Percentiles rank a stretch among this genome's conserved stretches.
Evolutionary conservation across 2,329 filamentous ascomycete species (phyloP).

Genomic region (Ceratocystis huliohia): DNA sequence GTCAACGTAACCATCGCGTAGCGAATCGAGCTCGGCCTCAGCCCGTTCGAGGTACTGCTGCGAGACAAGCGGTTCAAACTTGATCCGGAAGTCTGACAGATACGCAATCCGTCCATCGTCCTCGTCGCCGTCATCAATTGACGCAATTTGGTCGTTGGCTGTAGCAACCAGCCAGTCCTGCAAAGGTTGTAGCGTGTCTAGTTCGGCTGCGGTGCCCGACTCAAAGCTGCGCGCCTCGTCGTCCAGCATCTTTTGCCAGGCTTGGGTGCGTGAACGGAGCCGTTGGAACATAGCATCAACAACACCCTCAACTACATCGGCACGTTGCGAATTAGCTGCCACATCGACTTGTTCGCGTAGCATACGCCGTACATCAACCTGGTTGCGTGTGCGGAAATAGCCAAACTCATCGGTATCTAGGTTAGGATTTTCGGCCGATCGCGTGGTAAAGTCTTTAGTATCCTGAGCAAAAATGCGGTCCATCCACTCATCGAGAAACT

Average conservation of each 20-base stretch:
- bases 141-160: conserved; percentile 96
- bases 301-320: conserved; percentile 87
- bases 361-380: conserved; percentile 96
- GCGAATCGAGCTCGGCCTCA: conserved; percentile 55
- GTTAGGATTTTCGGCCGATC: conserved; percentile 59
- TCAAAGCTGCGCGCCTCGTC: conserved; percentile 70
- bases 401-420: conserved; percentile 80
- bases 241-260: conserved; percentile 80
- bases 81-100: conserved; percentile 71
- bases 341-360: conserved; percentile 82
- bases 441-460: conserved; percentile 64
- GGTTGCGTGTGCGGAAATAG: conserved; percentile 80
- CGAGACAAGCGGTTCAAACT: conserved; percentile 69
- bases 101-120: conserved; percentile 62
- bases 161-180: conserved; percentile 96
- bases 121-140: conserved; percentile 83
- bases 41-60: conserved; percentile 67
- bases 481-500: conserved; percentile 94
- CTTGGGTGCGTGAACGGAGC: conserved; percentile 66
- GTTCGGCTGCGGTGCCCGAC: conserved; percentile 36
- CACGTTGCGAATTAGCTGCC: conserved; percentile 69
- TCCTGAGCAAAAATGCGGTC: conserved; percentile 80
- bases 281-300: conserved; percentile 91
- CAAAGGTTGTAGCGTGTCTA: conserved; percentile 61
- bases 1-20: conserved; percentile 89